phyloP scores from a whole-genome alignment of 768 basidiomycete genomes.

The Inosperma sp. region DNA sequence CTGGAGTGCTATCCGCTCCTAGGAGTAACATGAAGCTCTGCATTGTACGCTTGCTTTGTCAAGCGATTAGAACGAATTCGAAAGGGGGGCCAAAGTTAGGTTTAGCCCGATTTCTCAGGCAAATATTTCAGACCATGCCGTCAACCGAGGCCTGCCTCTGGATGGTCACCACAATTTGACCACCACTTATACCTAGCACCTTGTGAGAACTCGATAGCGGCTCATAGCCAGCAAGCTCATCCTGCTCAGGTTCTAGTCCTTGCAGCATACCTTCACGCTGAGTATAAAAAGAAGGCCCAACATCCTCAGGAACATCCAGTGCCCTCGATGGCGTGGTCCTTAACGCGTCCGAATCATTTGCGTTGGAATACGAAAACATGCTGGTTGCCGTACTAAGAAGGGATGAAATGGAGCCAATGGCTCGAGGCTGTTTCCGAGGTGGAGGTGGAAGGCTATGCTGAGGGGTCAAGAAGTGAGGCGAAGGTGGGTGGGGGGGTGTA shows the following conservation, averaged over 20 bases:
- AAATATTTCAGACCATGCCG: too few species aligned
- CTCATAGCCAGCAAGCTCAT: not conserved
- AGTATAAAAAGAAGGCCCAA: constrained; percentile 11
- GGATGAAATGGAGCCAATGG: constrained; percentile 4
- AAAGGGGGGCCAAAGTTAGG: too few species aligned
- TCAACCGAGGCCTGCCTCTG: too few species aligned
- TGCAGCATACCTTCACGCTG: too few species aligned
- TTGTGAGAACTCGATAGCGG: constrained; percentile 1
- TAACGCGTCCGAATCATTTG: not conserved
- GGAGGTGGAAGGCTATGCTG: constrained; percentile 11
- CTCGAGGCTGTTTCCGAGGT: constrained; percentile 4
- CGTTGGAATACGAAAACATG: not conserved
- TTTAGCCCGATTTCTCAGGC: too few species aligned
- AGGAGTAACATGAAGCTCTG: too few species aligned
- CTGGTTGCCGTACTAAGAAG: not conserved
- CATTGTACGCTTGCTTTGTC: too few species aligned
- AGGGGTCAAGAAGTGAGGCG: not conserved
- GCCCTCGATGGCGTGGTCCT: not conserved
- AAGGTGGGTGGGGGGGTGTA: constrained; percentile 5
- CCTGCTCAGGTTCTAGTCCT: not conserved
- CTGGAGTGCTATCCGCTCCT: too few species aligned
- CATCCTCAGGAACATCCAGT: constrained; percentile 4
- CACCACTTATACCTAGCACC: constrained; percentile 5
- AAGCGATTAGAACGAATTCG: too few species aligned
- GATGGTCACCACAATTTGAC: constrained; percentile 18